Base-by-base conservation (phyloP, 495 filamentous ascomycete species). In the Pyrenula massariospora region DNA sequence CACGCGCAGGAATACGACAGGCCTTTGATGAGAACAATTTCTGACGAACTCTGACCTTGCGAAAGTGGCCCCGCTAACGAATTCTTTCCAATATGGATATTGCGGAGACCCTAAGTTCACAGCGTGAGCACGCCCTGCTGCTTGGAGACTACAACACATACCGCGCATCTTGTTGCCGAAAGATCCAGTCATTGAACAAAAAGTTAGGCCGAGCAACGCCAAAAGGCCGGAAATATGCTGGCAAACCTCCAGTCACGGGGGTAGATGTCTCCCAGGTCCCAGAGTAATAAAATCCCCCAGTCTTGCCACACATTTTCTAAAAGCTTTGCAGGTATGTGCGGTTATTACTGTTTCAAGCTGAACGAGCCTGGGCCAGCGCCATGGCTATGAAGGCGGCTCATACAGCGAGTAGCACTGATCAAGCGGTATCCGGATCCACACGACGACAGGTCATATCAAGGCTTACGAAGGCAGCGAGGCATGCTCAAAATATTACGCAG, bases 281-380 rank as follows among this genome's bases (percentile, higher is more conserved):
- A 66, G 87, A 85, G 90, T 95, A 83, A n/a, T 49, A 15, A 49
- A 12, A 2, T 52, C 24, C 62, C 25, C 31, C 57, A 10, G 21
- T n/a, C 19, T 47, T 24, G 3, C 12, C 52, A 12, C 48, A 50
- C 1, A 24, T 50, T 56, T 22, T 36, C 60, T 66, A 56, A 72
- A 48, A 22, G n/a, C 54, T 52, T 22, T 55, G n/a, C 57, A 95
- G 91, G 64, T 92, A 85, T 66, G 81, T 87, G 47, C 77, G 89
- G 58, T 78, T 95, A 48, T 76, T 91, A 48, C 78, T 99, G 55
- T 81, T 95, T 60, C 85, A 84, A 25, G 81, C 91, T 57, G 94
- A 99, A 72, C 81, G 94, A 60, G 89, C 94, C 54, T 97, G 94
- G 91, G 94, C 94, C 1, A 84, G 95, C 65, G 94, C 91, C 54